Evolutionary conservation across 495 filamentous ascomycete genomes (phyloP).

Genomic region (Penicillium herquei): DNA sequence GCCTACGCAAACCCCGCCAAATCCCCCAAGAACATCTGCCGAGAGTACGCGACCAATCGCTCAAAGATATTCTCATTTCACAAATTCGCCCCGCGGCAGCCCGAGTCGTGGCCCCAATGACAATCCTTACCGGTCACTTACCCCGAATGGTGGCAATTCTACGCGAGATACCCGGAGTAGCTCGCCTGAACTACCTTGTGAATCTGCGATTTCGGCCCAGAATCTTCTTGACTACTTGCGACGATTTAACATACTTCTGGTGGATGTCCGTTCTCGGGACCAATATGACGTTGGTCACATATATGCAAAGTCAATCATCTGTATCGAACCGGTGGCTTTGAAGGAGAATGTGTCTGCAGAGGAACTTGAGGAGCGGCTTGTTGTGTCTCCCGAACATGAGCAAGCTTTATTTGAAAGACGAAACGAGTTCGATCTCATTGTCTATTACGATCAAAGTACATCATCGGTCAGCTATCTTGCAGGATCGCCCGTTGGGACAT

Average conservation of each 20-base stretch:
- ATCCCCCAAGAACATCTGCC: conserved; percentile 50
- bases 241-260: conserved; percentile 65
- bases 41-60: conserved; percentile 39
- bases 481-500: conserved; percentile 45
- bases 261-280: conserved; percentile 81
- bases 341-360: conserved; percentile 79
- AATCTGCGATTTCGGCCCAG: conserved; percentile 61
- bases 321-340: conserved; percentile 81
- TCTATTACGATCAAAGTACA: conserved; percentile 82
- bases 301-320: conserved; percentile 74
- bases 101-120: conserved; percentile 38
- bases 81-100: conserved; percentile 37
- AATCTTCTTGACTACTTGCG: conserved; percentile 65
- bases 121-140: conserved; percentile 43
- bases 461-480: conserved; percentile 50
- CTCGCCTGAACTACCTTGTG: conserved; percentile 55
- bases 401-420: conserved; percentile 70
- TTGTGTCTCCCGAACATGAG: conserved; percentile 75
- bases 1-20: conserved; percentile 41
- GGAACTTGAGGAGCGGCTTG: conserved; percentile 76
- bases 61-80: conserved; percentile 39
- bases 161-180: conserved; percentile 33
- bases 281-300: conserved; percentile 89
- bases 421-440: conserved; percentile 78
- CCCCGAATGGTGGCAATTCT: conserved; percentile 41